Evolutionary conservation across 2,329 filamentous ascomycete species (phyloP).

Genomic region (Sporothrix variecibatus): DNA sequence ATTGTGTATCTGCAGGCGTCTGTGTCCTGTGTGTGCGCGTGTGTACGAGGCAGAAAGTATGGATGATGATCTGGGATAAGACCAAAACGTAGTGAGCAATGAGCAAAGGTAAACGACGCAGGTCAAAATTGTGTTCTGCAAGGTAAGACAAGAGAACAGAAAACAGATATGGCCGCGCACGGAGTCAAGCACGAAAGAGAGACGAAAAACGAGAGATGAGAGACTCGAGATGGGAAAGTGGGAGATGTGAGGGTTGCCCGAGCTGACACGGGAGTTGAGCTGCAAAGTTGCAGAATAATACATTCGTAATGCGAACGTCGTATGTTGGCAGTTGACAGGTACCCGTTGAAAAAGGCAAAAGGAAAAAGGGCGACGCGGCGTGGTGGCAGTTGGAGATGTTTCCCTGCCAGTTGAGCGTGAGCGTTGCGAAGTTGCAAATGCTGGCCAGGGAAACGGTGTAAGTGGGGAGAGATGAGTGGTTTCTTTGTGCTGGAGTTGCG

Average conservation of each 20-base stretch:
- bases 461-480: slow-evolving; percentile 22
- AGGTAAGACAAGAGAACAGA: neutral
- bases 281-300: neutral
- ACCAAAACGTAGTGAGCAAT: neutral
- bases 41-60: neutral
- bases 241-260: neutral
- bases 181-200: neutral
- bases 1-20: slow-evolving; percentile 3
- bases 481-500: slow-evolving; percentile 1
- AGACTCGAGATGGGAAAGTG: neutral
- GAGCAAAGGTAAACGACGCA: neutral
- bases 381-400: slow-evolving; percentile 13
- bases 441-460: slow-evolving; percentile 18
- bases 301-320: neutral
- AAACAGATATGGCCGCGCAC: slow-evolving; percentile 12
- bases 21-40: slow-evolving; percentile 7
- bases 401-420: slow-evolving; percentile 6
- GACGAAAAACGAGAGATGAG: neutral
- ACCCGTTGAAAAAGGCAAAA: neutral
- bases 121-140: neutral
- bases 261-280: neutral
- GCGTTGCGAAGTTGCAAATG: neutral
- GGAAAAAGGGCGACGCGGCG: neutral
- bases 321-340: neutral
- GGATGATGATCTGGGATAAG: neutral